Conservation (phyloP, 176 grass and related monocot species). For the Triticum timopheevii region DNA sequence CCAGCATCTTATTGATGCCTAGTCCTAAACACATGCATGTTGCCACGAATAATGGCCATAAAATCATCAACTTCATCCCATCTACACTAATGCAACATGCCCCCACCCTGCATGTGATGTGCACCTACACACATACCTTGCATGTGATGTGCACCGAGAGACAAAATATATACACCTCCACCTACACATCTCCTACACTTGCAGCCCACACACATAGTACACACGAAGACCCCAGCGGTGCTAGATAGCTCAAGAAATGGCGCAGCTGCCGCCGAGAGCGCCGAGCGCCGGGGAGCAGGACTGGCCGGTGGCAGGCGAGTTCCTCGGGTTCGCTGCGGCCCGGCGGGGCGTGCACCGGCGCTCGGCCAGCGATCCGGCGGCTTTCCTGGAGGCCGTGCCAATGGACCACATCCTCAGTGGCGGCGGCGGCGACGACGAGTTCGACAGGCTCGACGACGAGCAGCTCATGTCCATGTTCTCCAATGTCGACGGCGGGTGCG, state of each 20-base stretch:
- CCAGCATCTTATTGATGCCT: conserved; percentile 33
- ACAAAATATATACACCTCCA: neutral
- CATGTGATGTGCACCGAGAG: too few species aligned
- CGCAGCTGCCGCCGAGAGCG: conserved; percentile 77
- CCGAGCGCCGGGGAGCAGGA: conserved; percentile 44
- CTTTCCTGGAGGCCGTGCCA: conserved; percentile 74
- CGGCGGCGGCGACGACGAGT: conserved; percentile 39
- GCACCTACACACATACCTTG: conserved; percentile 2
- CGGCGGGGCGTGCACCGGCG: conserved; percentile 68
- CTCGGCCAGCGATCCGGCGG: conserved; percentile 80
- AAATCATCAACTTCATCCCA: conserved; percentile 15
- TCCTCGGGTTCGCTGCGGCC: conserved; percentile 72
- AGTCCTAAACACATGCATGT: conserved; percentile 44
- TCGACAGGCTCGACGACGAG: conserved; percentile 91
- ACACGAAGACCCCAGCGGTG: neutral
- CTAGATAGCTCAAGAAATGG: conserved; percentile 29
- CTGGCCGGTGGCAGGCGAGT: conserved; percentile 50
- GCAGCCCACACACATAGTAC: too few species aligned
- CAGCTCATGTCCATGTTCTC: conserved; percentile 99
- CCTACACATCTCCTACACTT: neutral
- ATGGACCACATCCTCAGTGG: conserved; percentile 47
- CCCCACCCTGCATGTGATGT: conserved; percentile 45
- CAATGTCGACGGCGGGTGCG: conserved; percentile 54
- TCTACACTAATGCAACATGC: conserved; percentile 13
- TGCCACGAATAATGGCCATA: conserved; percentile 22